Base-by-base conservation (phyloP, 805 yeast genomes). In the Debaryomyces maramus region DNA sequence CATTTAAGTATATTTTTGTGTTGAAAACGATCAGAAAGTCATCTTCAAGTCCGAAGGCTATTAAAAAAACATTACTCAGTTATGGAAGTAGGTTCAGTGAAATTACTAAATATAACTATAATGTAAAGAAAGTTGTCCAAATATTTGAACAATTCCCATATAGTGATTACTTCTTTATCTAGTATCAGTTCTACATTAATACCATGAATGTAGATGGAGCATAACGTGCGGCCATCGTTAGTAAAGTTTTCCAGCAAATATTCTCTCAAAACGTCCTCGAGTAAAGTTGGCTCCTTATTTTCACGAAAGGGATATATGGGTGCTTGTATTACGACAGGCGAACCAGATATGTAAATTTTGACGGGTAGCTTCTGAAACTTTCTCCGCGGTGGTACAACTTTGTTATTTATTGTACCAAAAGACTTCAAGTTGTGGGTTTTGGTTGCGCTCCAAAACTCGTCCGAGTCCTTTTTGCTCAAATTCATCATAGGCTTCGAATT, bases 401-500 rank as follows among this genome's bases (percentile, higher is more conserved):
- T 60, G 32, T 45, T 48, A 40, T 58, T 61, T 18, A 68, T 40
- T 16, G 39, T 47, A 50, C 48, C 54, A 60, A 36, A 61, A 2
- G 44, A 40, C 8, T 34, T 45, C 26, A 43, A 63, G 55, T 65
- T 70, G 49, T 67, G 73, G 3, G 36, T 21, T 22, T 50, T 44
- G 4, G 81, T 69, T 7, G 83, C 60, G 1, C 65, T 48, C 85
- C 90, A 85, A 34, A 88, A 65, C 1, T 55, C 53, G 17, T 67
- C 60, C 0, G 91, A 75, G 37, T 83, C 82, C 1, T 69, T 70
- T 44, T 78, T 81, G 5, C 93, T 77, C 39, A 91, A 63, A 18
- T 72, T 72, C 95, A 91, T 85, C n/a, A 91, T 77, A 2, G 80
- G 74, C 45, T 85, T 88, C 5, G 96, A 74, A n/a, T 79, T 75